phyloP scores from a whole-genome alignment of 192 early-diverging fungal species.

The Backusella australiensis region DNA sequence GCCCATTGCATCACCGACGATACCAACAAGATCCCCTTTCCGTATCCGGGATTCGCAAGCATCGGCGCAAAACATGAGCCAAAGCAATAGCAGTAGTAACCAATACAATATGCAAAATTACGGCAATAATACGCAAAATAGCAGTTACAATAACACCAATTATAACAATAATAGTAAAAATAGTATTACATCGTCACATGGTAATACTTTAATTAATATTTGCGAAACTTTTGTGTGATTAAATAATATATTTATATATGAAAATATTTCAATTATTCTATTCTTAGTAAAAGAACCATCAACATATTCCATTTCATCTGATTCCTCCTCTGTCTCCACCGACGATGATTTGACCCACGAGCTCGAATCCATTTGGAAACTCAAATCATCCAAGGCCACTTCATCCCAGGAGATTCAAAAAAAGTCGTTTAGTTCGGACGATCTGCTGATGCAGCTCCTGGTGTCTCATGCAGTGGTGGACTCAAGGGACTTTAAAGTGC shows the following conservation, averaged over 20 bases:
- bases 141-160: background rate
- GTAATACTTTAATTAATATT: conserved; percentile 13
- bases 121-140: background rate
- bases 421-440: conserved; percentile 5
- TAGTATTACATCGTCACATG: conserved; percentile 1
- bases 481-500: conserved; percentile 48
- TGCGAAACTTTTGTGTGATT: background rate
- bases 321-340: background rate
- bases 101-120: background rate
- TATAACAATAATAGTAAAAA: background rate
- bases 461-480: conserved; percentile 56
- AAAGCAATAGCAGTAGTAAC: background rate
- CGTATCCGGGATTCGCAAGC: conserved; percentile 15
- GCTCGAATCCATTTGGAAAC: conserved; percentile 13
- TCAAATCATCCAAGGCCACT: background rate
- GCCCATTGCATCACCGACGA: background rate
- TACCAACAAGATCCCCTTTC: conserved; percentile 13
- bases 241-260: background rate
- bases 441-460: conserved; percentile 31
- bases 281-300: background rate
- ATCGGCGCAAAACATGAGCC: background rate
- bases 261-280: background rate
- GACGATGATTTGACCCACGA: conserved; percentile 6
- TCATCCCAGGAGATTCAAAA: background rate
- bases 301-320: background rate